These are phyloP conservation scores for Insectozyma bohioensis DNA, from an alignment of 1,139 yeast genomes.

Conservation along the genomic window DNA sequence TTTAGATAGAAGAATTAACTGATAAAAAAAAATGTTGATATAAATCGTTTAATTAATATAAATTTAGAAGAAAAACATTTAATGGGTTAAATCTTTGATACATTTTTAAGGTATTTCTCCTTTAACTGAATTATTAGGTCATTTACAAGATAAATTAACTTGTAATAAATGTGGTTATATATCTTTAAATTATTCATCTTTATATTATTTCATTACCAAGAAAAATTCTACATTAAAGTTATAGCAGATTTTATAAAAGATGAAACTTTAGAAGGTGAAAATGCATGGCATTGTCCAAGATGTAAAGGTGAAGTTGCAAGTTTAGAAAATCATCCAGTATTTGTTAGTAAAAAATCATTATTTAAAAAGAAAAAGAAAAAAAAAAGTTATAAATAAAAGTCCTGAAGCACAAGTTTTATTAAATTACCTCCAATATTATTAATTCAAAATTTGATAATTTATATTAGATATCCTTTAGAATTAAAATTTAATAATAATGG, in stretches of 20 bases:
- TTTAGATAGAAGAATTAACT: slow-evolving; percentile 60
- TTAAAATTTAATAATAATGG: slow-evolving; percentile 48
- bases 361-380: slow-evolving; percentile 21
- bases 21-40: slow-evolving; percentile 16
- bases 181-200: too few species aligned
- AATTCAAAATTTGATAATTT: slow-evolving; percentile 55
- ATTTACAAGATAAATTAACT: slow-evolving; percentile 59
- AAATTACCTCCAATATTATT: slow-evolving; percentile 63
- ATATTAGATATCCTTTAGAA: slow-evolving; percentile 52
- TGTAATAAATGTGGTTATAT: slow-evolving; percentile 66
- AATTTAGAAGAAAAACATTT: slow-evolving; percentile 34
- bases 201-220: too few species aligned
- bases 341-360: slow-evolving; percentile 34
- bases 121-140: slow-evolving; percentile 62
- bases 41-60: slow-evolving; percentile 35
- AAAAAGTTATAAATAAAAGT: slow-evolving; percentile 35
- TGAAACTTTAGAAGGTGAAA: slow-evolving; percentile 59
- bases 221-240: too few species aligned
- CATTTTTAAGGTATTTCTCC: slow-evolving; percentile 69
- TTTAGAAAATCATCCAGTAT: slow-evolving; percentile 41
- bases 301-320: slow-evolving; percentile 44
- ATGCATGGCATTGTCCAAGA: slow-evolving; percentile 79
- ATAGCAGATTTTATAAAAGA: slow-evolving; percentile 63
- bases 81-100: slow-evolving; percentile 56
- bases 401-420: slow-evolving; percentile 60